Evolutionary conservation across 140 eudicot species (phyloP), one percentile per base, ranked within the genome.

Genomic region (Erigeron philadelphicus): DNA sequence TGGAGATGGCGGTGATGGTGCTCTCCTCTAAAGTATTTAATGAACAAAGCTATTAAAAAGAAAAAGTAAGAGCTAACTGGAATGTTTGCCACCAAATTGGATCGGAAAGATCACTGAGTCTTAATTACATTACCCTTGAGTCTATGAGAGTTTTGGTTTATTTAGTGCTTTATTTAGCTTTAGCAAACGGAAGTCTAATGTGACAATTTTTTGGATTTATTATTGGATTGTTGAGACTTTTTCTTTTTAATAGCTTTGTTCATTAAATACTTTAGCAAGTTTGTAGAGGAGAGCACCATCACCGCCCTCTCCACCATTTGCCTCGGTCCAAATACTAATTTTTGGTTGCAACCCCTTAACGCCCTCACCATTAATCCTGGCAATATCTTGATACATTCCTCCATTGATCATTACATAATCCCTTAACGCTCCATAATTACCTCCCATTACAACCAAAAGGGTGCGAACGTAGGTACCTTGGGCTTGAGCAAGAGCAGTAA

Each of bases 61-160:
- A n/a, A n/a, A n/a, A n/a, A n/a, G n/a, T n/a, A n/a, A n/a, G n/a
- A n/a, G 84, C 78, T 1, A 31, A 31, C 38, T 49, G 80, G 77
- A 23, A 88, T 85, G 91, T 41, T 88, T n/a, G 76, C 95, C 95
- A 11, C 94, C 94, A 0, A 38, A 89, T 15, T 86, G 89, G 94
- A 77, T 77, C 78, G 81, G 81, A 40, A 77, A 60, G 67, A 77
- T 77, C 9, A 15, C 45, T 11, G 74, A 71, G 21, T 72, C 72
- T 0, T 53, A 55, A 60, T 6, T 5, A 2, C 38, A 31, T 3
- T 31, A 31, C 3, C 25, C 25, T 21, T 21, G 38, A 31, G 38
- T 31, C 38, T 31, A 31, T 31, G 38, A 31, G 38, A 31, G 4
- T 4, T 31, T 31, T 31, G 38, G 38, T 31, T 31, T 31, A 31